Evolutionary conservation across 805 yeast species (phyloP), one percentile per base, ranked within the genome.

Genomic region (Soucietia sequanensis): DNA sequence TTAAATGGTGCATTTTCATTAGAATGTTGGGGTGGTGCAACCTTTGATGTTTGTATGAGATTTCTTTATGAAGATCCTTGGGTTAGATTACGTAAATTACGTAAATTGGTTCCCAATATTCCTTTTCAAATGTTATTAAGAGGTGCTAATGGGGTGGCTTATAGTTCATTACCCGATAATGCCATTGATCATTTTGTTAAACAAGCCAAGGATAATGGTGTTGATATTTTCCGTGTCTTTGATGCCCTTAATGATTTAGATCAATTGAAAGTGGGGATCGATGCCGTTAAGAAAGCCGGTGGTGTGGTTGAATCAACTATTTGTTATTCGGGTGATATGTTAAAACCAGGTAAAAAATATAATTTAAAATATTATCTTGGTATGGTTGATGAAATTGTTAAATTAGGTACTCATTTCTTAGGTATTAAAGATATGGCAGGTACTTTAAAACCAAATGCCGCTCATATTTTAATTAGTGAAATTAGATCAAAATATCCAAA

Each of bases 21-120:
- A 36, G 99, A 93, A 70, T 93, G 99, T 73, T 93, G 99, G 99
- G 99, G 99, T 69, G 99, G 99, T 68, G 99, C 99, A 36, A 93
- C 99, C 24, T 93, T 93, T 54, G 99, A 93, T 58, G 99, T 93
- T 36, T 84, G 96, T 36, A 90, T 93, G 98, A 81, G 99, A 67
- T 93, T 93, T 77, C 75, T 93, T 55, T 88, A 91, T 64, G 99
- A 93, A 73, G 97, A 90, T 62, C 99, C 99, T 47, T 93, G 99
- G 99, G 95, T 78, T 41, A 81, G 99, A 67, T 76, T 93, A 62
- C 80, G 95, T 63, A 76, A 79, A 64, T 72, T 93, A 65, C 80
- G 99, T 66, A 76, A 76, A 54, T 75, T 84, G 39, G 98, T 95
- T 43, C 99, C 99, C 58, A 93, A 93, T 70, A 89, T 93, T 60